A percentile compares a stretch with the other conserved stretches of the same genome.
Conservation (phyloP, 331 rosid species). For the Ulmus americana region DNA sequence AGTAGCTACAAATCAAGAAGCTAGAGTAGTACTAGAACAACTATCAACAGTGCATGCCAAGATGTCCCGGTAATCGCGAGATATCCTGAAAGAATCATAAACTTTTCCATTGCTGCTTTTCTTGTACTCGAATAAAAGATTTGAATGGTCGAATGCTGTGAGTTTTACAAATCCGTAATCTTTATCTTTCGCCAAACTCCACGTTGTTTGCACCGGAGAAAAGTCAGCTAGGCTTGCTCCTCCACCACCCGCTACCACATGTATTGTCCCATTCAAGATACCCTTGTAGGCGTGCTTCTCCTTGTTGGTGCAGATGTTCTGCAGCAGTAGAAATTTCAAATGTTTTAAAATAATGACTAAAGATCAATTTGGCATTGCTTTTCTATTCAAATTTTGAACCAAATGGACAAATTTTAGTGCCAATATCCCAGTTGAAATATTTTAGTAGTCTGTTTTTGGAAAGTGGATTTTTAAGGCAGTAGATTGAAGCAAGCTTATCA, state of each 20-base stretch:
- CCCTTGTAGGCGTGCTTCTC: conserved; percentile 57
- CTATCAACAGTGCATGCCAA: conserved; percentile 65
- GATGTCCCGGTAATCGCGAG: conserved; percentile 60
- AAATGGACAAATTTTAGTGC: too few species aligned
- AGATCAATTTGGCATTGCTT: neutral
- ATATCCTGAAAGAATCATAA: conserved; percentile 53
- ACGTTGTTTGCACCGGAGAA: conserved; percentile 45
- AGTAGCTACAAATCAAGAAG: conserved; percentile 34
- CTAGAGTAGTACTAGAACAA: conserved; percentile 45
- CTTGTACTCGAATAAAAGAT: conserved; percentile 69
- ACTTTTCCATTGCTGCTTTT: conserved; percentile 70
- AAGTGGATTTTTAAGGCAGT: neutral
- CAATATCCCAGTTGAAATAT: too few species aligned
- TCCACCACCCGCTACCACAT: conserved; percentile 69
- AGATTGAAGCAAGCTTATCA: too few species aligned
- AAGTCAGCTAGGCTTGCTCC: conserved; percentile 60
- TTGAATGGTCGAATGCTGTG: conserved; percentile 55
- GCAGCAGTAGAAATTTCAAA: conserved; percentile 3
- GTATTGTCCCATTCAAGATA: conserved; percentile 57
- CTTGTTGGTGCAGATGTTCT: conserved; percentile 74
- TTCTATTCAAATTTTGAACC: neutral
- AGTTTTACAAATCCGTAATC: conserved; percentile 58
- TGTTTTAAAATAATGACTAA: neutral
- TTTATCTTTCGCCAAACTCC: conserved; percentile 63
- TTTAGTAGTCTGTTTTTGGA: neutral